Conservation (phyloP, 257 asterid genomes). For the Coffea eugenioides region DNA sequence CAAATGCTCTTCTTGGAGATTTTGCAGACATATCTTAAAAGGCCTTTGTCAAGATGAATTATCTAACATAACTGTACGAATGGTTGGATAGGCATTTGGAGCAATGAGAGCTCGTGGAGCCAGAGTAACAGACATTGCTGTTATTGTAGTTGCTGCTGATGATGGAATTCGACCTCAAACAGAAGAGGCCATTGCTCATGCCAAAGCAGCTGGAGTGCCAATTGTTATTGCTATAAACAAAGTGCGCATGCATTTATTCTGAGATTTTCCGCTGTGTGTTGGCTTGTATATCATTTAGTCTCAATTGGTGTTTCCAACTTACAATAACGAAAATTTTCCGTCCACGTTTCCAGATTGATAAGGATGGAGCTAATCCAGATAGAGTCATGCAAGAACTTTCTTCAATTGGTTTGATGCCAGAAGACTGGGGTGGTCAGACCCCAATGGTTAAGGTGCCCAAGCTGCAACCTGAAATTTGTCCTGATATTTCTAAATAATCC, state of each 20-base stretch:
- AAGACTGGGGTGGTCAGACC: slow-evolving; percentile 94
- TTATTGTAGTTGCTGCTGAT: slow-evolving; percentile 98
- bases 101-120: slow-evolving; percentile 99
- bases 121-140: slow-evolving; percentile 93
- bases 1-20: slow-evolving; percentile 4
- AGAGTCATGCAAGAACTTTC: slow-evolving; percentile 92
- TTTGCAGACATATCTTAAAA: not conserved
- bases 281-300: not conserved
- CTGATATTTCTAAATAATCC: not conserved
- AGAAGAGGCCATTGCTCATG: slow-evolving; percentile 97
- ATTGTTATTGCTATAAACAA: slow-evolving; percentile 90
- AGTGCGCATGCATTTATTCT: slow-evolving; percentile 36
- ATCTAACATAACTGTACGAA: not conserved
- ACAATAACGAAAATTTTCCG: slow-evolving; percentile 6
- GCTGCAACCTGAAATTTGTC: slow-evolving; percentile 19
- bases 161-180: slow-evolving; percentile 98
- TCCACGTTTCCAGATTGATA: slow-evolving; percentile 60
- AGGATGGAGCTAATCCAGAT: slow-evolving; percentile 91
- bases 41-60: not conserved
- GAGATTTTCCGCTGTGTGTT: slow-evolving; percentile 2
- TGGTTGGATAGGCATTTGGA: slow-evolving; percentile 73
- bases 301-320: slow-evolving; percentile 6
- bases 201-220: slow-evolving; percentile 93
- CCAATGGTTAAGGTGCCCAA: slow-evolving; percentile 87
- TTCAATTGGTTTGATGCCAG: slow-evolving; percentile 87